Base-by-base conservation (phyloP, 2,329 filamentous ascomycete species). In the Dothistroma pini region DNA sequence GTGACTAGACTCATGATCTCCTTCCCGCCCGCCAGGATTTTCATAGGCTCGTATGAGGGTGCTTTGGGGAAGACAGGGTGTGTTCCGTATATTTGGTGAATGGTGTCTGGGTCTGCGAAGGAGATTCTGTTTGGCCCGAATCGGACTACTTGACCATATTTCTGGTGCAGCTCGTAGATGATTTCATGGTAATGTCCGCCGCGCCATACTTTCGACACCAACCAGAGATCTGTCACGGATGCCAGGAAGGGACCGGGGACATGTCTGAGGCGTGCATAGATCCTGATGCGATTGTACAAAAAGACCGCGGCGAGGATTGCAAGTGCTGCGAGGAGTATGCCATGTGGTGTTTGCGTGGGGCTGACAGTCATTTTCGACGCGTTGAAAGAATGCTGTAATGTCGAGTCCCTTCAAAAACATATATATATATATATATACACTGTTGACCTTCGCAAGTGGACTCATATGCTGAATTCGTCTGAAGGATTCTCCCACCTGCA, bases 91-190 rank as follows among this genome's bases (percentile, higher is more conserved):
- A 64, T 64, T 6, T 59, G 57, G 19, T 50, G 31, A 7, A 63
- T 49, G 14, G 63, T 60, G 19, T 55, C 57, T 12, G 63, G 54
- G 10, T 54, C 14, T 32, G 57, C 29, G 41, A 64, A 64, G 8
- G 60, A 62, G 63, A 70, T 63, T 60, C 70, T 64, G 35, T 71
- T 69, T 2, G 70, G 70, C 1, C 66, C 70, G n/a, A 56, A 68
- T 29, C 70, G 66, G 14, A 74, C 70, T 11, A 74, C 65, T 32
- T 66, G 65, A 1, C 70, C 70, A 51, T 71, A 63, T 32, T 66
- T 64, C 50, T 63, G 57, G 52, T 74, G 71, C 10, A 73, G 59
- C 0, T 63, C 57, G 35, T 78, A 67, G 22, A 82, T 77, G 48
- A 59, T 51, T 11, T 59, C 41, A 29, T 57, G 48, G 34, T 61